A percentile compares a stretch with the other conserved stretches of the same genome.
Conservation (phyloP, 768 basidiomycete species). For the Suillus sp. region DNA sequence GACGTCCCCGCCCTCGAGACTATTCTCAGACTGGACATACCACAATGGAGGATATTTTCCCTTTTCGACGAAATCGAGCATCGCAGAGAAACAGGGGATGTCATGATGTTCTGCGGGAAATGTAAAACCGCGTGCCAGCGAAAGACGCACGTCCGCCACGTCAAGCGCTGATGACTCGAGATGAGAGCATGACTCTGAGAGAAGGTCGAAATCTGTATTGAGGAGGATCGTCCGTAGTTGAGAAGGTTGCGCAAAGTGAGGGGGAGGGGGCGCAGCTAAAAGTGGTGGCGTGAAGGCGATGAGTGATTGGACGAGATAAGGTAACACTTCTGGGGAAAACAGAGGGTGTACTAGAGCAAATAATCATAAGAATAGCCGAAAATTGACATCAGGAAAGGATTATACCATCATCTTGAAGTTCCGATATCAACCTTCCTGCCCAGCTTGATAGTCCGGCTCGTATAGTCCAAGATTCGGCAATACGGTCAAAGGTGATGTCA, state of each 20-base stretch:
- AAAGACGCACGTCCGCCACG: slow-evolving; percentile 72
- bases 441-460: slow-evolving; percentile 69
- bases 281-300: slow-evolving; percentile 62
- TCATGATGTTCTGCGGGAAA: slow-evolving; percentile 59
- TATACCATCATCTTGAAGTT: slow-evolving; percentile 70
- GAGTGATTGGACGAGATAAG: slow-evolving; percentile 60
- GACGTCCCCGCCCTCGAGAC: slow-evolving; percentile 42
- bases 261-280: slow-evolving; percentile 36
- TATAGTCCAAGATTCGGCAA: slow-evolving; percentile 63
- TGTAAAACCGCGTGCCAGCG: slow-evolving; percentile 65
- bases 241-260: slow-evolving; percentile 42
- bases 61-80: slow-evolving; percentile 75
- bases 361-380: neutral
- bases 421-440: slow-evolving; percentile 77
- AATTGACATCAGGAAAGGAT: neutral
- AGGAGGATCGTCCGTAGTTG: slow-evolving; percentile 49
- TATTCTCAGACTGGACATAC: slow-evolving; percentile 42
- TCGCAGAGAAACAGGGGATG: slow-evolving; percentile 57
- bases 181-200: slow-evolving; percentile 74
- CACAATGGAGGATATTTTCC: slow-evolving; percentile 71
- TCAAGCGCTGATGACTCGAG: slow-evolving; percentile 80
- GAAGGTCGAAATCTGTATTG: slow-evolving; percentile 66
- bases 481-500: slow-evolving; percentile 27
- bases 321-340: slow-evolving; percentile 64
- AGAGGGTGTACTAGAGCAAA: slow-evolving; percentile 49